These are phyloP conservation scores for Mortierella sp. DNA, from an alignment of 371 early-diverging fungal species.

Conservation along the genomic window DNA sequence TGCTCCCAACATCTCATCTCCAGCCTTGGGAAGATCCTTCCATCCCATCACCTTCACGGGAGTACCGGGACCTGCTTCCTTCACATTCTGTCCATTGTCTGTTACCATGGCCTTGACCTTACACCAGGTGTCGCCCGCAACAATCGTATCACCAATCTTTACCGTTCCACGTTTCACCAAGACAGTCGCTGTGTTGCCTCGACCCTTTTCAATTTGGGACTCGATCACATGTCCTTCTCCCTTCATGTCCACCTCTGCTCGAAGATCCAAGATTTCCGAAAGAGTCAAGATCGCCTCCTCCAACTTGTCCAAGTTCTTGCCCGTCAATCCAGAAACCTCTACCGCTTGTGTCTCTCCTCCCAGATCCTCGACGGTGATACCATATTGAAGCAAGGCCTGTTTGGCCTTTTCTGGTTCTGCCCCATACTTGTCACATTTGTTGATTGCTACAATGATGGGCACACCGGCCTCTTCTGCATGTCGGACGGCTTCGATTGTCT, in stretches of 20 bases:
- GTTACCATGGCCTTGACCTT: slow-evolving; percentile 88
- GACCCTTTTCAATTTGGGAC: slow-evolving; percentile 86
- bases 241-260: slow-evolving; percentile 78
- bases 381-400: slow-evolving; percentile 80
- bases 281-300: slow-evolving; percentile 89
- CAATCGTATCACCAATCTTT: slow-evolving; percentile 77
- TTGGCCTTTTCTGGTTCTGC: slow-evolving; percentile 79
- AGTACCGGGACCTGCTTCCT: slow-evolving; percentile 86
- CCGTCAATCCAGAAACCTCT: slow-evolving; percentile 89
- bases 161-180: slow-evolving; percentile 91
- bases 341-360: slow-evolving; percentile 95
- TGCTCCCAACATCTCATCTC: slow-evolving; percentile 88
- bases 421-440: slow-evolving; percentile 95
- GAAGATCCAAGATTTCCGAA: slow-evolving; percentile 87
- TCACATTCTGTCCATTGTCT: slow-evolving; percentile 76
- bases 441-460: slow-evolving; percentile 95
- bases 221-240: slow-evolving; percentile 92
- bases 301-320: slow-evolving; percentile 85
- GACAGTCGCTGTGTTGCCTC: slow-evolving; percentile 87
- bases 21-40: slow-evolving; percentile 92
- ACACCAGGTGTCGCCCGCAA: slow-evolving; percentile 88
- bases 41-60: slow-evolving; percentile 94
- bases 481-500: slow-evolving; percentile 94
- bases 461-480: slow-evolving; percentile 90
- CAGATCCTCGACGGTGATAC: slow-evolving; percentile 89